Evolutionary conservation across 768 basidiomycete genomes (phyloP).

Genomic region (Amanita polypyramis): DNA sequence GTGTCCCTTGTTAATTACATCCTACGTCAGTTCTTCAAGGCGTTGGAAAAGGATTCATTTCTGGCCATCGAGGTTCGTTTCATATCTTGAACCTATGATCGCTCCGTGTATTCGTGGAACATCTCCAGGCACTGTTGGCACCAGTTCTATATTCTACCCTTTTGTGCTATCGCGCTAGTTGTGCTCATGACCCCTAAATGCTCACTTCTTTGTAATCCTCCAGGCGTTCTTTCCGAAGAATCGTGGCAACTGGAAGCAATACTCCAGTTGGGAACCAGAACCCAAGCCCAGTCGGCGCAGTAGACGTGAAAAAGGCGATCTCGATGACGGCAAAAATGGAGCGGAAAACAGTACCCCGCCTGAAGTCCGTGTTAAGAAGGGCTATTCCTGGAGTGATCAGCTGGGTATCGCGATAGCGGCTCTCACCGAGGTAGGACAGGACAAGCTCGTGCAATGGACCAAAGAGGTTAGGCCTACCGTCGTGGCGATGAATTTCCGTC

Average conservation of each 20-base stretch:
- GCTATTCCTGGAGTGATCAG: constrained; percentile 83
- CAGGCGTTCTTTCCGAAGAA: constrained; percentile 89
- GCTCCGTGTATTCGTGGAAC: too few species aligned
- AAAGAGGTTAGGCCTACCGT: constrained; percentile 43
- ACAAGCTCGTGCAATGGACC: constrained; percentile 65
- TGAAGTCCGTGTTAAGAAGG: constrained; percentile 79
- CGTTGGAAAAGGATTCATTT: constrained; percentile 73
- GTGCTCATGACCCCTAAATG: neutral
- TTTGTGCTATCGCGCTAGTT: neutral
- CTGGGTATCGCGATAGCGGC: constrained; percentile 76
- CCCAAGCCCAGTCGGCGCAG: constrained; percentile 24
- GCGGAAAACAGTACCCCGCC: constrained; percentile 27
- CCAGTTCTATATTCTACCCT: constrained; percentile 4
- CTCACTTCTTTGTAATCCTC: neutral
- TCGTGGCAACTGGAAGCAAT: constrained; percentile 77
- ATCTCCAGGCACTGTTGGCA: too few species aligned
- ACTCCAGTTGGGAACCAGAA: constrained; percentile 67
- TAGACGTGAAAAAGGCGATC: constrained; percentile 23
- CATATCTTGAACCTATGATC: too few species aligned
- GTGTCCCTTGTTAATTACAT: constrained; percentile 76
- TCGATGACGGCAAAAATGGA: neutral
- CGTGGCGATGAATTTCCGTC: neutral
- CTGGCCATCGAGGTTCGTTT: constrained; percentile 74
- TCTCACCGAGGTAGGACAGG: constrained; percentile 56
- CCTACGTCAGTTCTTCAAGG: constrained; percentile 91